Base-by-base conservation (phyloP, 345 rosid genomes). In the Camelina hispida region DNA sequence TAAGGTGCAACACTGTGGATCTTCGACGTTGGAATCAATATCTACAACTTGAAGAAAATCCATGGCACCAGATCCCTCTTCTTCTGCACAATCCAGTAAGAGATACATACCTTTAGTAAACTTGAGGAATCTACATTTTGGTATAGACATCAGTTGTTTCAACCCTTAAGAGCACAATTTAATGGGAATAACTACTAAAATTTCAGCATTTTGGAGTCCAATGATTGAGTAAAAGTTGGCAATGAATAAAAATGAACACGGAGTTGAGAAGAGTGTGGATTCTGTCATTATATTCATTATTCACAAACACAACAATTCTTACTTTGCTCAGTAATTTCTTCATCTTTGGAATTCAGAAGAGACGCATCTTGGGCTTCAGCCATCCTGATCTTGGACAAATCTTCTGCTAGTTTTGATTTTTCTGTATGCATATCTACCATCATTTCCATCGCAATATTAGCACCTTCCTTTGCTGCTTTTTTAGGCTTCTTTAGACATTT, bases 381-480 rank as follows among this genome's bases (percentile, higher is more conserved):
- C 89, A 92, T 84, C 84, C 79, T 87, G 70, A 88, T 84, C 82
- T 84, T 90, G 47, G 97, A 90, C 65, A 87, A 61, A 72, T 84
- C 97, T 77, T 89, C 88, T 17, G 86, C 96, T 78, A 95, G 80
- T 77, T 80, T 79, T 22, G 83, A 72, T 73, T 86, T 90, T 53
- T 50, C 87, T 68, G 84, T 87, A 73, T 88, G 85, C 56, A 81
- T 84, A 55, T 61, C 79, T 16, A 30, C 77, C 76, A 77, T 61
- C 63, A 73, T 71, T 56, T 74, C 83, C 79, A 77, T 72, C 50
- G 83, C 71, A 67, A 64, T 67, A 52, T 71, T 77, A 53, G 73
- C 56, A 54, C 75, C 77, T 78, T 73, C 77, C 54, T 72, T 76
- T 52, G 64, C 57, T 43, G 71, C 64, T 62, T 80, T 83, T 30